Evolutionary conservation across 805 yeast genomes (phyloP).

Genomic region (Ogataea polymorpha): DNA sequence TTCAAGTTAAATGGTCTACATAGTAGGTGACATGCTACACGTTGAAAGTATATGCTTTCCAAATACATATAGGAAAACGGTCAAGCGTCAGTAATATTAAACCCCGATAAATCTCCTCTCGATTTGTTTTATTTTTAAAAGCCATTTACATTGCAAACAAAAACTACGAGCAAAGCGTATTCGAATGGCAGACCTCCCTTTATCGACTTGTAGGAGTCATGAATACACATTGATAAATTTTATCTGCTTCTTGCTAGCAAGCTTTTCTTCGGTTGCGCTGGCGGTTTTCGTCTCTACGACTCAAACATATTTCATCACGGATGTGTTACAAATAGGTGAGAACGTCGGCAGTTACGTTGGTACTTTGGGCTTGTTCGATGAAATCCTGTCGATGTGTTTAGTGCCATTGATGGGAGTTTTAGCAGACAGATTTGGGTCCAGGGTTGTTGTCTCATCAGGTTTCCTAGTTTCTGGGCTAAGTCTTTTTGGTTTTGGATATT

Average conservation of each 20-base stretch:
- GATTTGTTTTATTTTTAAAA: too few relatives aligned
- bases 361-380: slow-evolving; percentile 55
- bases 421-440: slow-evolving; percentile 61
- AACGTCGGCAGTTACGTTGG: slow-evolving; percentile 46
- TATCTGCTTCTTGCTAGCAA: slow-evolving; percentile 24
- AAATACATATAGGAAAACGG: too few relatives aligned
- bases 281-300: slow-evolving; percentile 32
- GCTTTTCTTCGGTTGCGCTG: slow-evolving; percentile 23
- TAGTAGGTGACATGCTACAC: too few relatives aligned
- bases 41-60: too few relatives aligned
- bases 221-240: slow-evolving; percentile 25
- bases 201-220: too few relatives aligned
- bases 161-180: too few relatives aligned
- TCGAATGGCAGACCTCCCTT: too few relatives aligned
- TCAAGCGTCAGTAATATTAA: too few relatives aligned
- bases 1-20: too few relatives aligned
- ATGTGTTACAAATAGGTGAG: slow-evolving; percentile 27
- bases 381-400: slow-evolving; percentile 46
- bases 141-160: too few relatives aligned
- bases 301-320: slow-evolving; percentile 33
- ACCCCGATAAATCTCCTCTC: too few relatives aligned
- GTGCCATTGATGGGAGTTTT: slow-evolving; percentile 65
- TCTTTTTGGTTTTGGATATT: slow-evolving; percentile 46
- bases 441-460: slow-evolving; percentile 48
- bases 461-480: slow-evolving; percentile 46